Evolutionary conservation across 345 rosid species (phyloP).

Genomic region (Populus alba): DNA sequence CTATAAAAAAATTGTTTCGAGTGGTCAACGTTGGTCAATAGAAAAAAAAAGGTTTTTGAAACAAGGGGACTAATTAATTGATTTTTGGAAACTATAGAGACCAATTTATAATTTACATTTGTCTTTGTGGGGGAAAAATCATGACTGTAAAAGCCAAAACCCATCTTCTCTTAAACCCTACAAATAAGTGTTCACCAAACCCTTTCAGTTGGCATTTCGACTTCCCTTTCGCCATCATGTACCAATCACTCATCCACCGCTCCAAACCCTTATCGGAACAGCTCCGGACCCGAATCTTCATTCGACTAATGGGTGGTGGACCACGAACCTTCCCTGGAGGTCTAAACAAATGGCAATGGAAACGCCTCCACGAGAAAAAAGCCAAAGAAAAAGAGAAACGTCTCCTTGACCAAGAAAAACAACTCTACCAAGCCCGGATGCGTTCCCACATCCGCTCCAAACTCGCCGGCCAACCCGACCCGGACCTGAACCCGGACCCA

Average conservation of each 20-base stretch:
- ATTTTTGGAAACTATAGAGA: too few species aligned
- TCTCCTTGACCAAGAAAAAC: constrained; percentile 87
- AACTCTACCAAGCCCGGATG: constrained; percentile 73
- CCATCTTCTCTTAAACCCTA: not conserved
- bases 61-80: too few species aligned
- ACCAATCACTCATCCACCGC: constrained; percentile 6
- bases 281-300: constrained; percentile 32
- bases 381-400: constrained; percentile 83
- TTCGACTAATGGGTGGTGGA: constrained; percentile 86
- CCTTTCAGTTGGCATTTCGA: not conserved
- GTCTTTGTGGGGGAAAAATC: too few species aligned
- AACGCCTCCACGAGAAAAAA: constrained; percentile 91
- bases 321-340: constrained; percentile 96
- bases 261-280: constrained; percentile 23
- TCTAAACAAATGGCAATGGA: constrained; percentile 98
- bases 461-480: constrained; percentile 34
- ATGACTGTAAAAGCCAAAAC: not conserved
- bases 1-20: too few species aligned
- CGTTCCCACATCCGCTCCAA: constrained; percentile 69
- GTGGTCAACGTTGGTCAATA: too few species aligned
- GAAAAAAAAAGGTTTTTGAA: too few species aligned
- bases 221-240: not conserved
- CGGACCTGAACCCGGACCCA: constrained; percentile 7
- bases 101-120: too few species aligned
- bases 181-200: not conserved